Conservation (phyloP, 352 stramenopile genomes). For the Hyaloperonospora brassicae region DNA sequence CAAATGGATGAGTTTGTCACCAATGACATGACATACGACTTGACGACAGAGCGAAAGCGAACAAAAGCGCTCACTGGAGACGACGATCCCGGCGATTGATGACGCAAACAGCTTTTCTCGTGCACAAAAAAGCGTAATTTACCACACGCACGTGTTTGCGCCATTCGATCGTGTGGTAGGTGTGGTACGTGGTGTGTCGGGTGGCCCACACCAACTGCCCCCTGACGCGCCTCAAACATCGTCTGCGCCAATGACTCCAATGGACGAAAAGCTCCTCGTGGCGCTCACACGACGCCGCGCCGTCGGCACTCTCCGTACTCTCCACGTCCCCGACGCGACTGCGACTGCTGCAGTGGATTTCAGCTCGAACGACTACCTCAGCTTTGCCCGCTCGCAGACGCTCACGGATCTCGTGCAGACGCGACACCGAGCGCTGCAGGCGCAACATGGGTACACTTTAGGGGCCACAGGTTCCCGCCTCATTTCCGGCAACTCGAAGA, state of each 20-base stretch:
- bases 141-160: too few relatives aligned
- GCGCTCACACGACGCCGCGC: constrained; percentile 27
- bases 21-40: too few relatives aligned
- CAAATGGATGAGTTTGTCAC: too few relatives aligned
- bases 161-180: too few relatives aligned
- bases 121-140: too few relatives aligned
- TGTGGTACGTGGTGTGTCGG: too few relatives aligned
- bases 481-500: constrained; percentile 89
- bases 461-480: constrained; percentile 88
- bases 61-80: too few relatives aligned
- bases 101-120: too few relatives aligned
- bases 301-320: constrained; percentile 48
- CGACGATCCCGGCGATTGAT: too few relatives aligned
- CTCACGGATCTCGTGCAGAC: constrained; percentile 46
- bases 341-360: constrained; percentile 82
- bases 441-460: constrained; percentile 17
- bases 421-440: constrained; percentile 36
- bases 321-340: constrained; percentile 25
- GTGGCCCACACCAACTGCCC: too few relatives aligned
- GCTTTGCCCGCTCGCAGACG: constrained; percentile 71
- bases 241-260: neutral
- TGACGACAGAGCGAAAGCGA: too few relatives aligned
- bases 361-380: constrained; percentile 96
- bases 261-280: constrained; percentile 25
- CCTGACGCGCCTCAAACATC: too few relatives aligned